Conservation (phyloP, 768 basidiomycete genomes). For the Amanita thiersii region DNA sequence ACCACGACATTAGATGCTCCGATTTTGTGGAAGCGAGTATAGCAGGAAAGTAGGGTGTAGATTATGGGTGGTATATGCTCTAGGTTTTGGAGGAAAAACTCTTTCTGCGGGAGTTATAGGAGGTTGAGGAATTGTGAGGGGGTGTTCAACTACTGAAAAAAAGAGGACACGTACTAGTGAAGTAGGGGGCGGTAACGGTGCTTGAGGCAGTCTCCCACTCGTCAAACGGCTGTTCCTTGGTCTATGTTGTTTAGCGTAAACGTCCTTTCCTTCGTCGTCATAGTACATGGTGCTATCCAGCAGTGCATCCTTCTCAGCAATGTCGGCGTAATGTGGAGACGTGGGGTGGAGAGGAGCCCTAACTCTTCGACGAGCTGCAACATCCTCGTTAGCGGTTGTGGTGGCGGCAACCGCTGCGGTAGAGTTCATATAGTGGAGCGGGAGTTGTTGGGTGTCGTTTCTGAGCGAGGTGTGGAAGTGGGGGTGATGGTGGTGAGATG, state of each 20-base stretch:
- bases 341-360: constrained; percentile 14
- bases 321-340: constrained; percentile 12
- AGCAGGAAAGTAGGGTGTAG: constrained; percentile 91
- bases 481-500: constrained; percentile 13
- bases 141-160: constrained; percentile 14
- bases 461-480: constrained; percentile 8
- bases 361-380: constrained; percentile 28
- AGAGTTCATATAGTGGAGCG: constrained; percentile 47
- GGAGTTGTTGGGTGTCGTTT: constrained; percentile 22
- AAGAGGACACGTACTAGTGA: constrained; percentile 38
- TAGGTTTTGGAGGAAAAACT: constrained; percentile 73
- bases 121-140: constrained; percentile 6
- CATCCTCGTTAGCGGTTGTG: constrained; percentile 7
- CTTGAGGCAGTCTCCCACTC: constrained; percentile 55
- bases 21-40: constrained; percentile 92
- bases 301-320: constrained; percentile 19
- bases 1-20: constrained; percentile 81
- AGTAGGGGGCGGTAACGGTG: constrained; percentile 57
- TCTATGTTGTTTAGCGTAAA: constrained; percentile 37
- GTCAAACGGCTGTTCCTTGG: constrained; percentile 31
- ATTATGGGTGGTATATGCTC: constrained; percentile 72
- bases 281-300: constrained; percentile 16
- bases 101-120: constrained; percentile 33
- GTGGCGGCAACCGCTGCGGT: constrained; percentile 44
- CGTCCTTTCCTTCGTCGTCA: constrained; percentile 45